Conservation (phyloP, 2,329 filamentous ascomycete species). For the Fusarium agapanthi region DNA sequence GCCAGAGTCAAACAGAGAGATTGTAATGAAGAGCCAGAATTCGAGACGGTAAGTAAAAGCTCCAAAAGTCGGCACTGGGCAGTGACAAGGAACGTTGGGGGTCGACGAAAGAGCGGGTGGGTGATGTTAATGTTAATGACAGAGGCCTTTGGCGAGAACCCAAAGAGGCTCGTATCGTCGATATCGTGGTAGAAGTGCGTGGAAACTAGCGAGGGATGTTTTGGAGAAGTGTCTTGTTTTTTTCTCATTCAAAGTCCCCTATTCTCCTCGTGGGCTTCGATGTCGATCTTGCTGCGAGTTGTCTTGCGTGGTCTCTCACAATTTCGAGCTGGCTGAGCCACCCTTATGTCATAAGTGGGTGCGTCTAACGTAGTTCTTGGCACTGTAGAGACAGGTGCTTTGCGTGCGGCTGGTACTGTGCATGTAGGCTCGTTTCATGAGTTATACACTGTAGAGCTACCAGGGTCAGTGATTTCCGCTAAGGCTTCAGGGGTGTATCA, state of each 20-base stretch:
- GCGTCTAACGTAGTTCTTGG: background rate
- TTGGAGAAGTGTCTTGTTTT: conserved; percentile 33
- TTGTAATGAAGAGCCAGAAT: background rate
- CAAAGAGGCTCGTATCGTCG: conserved; percentile 11
- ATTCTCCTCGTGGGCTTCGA: conserved; percentile 42
- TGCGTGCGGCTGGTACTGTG: background rate
- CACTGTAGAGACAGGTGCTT: conserved; percentile 31
- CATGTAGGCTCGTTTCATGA: background rate
- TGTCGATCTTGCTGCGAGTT: conserved; percentile 38
- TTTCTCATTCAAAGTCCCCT: conserved; percentile 33
- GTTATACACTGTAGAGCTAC: conserved; percentile 25
- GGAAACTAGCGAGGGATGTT: conserved; percentile 15
- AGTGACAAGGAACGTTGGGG: conserved; percentile 39
- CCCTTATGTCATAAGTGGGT: conserved; percentile 45
- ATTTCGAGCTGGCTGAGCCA: conserved; percentile 44
- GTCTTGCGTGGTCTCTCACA: conserved; percentile 46
- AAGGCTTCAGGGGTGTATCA: conserved; percentile 29
- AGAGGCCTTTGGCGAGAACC: conserved; percentile 27
- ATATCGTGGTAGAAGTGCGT: conserved; percentile 4
- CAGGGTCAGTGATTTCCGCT: conserved; percentile 26
- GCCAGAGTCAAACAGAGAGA: background rate
- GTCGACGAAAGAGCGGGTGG: conserved; percentile 30
- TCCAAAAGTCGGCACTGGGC: conserved; percentile 34
- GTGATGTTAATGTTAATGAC: conserved; percentile 28
- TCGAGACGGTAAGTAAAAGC: conserved; percentile 8